phyloP scores from a whole-genome alignment of 2,329 filamentous ascomycete genomes.

The Phaeomoniella chlamydospora region DNA sequence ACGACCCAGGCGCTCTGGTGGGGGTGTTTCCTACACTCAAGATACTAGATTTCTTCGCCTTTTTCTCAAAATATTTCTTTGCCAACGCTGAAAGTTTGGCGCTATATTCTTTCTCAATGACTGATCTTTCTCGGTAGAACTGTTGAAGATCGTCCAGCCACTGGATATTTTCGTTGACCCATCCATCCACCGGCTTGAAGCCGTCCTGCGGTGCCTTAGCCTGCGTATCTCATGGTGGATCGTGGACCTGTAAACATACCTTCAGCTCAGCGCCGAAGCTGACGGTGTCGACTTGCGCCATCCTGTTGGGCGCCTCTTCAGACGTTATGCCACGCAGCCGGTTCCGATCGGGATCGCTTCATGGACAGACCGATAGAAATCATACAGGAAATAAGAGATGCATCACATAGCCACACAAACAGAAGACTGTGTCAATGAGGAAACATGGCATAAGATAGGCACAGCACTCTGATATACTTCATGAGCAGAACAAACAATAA shows the following conservation, averaged over 20 bases:
- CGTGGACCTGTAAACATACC: conserved; percentile 34
- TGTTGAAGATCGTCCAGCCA: conserved; percentile 96
- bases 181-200: conserved; percentile 87
- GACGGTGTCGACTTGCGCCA: conserved; percentile 11
- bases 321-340: background rate
- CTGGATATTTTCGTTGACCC: conserved; percentile 65
- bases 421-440: no score
- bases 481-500: no score
- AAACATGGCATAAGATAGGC: no score
- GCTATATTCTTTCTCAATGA: conserved; percentile 93
- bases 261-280: conserved; percentile 83
- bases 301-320: conserved; percentile 3
- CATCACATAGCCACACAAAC: no score
- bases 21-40: conserved; percentile 91
- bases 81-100: conserved; percentile 74
- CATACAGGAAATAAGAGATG: background rate
- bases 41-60: conserved; percentile 73
- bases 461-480: no score
- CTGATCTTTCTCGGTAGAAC: conserved; percentile 90
- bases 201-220: conserved; percentile 52
- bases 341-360: background rate
- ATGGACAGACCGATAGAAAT: background rate
- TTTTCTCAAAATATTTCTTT: conserved; percentile 96
- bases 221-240: background rate
- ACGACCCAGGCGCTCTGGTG: conserved; percentile 80